Evolutionary conservation across 2,329 filamentous ascomycete genomes (phyloP).

Genomic region (Tolypocladium endophyticum): DNA sequence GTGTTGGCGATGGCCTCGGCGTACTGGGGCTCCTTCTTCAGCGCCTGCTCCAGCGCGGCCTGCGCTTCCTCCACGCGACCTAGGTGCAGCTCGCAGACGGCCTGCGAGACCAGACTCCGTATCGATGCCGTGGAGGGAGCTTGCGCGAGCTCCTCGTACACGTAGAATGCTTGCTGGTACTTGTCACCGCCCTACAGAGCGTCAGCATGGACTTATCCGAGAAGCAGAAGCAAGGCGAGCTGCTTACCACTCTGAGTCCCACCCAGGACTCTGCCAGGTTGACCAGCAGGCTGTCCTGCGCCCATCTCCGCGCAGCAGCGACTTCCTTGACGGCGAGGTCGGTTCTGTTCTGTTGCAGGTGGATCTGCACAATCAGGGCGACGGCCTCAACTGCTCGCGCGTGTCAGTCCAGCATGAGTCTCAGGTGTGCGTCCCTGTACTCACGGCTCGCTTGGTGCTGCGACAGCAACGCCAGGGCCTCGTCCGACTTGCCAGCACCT

Average conservation of each 20-base stretch:
- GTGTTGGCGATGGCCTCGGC: constrained; percentile 72
- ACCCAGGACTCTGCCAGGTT: constrained; percentile 96
- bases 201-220: constrained; percentile 13
- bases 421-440: constrained; percentile 19
- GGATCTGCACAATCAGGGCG: constrained; percentile 81
- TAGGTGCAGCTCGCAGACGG: constrained; percentile 83
- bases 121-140: constrained; percentile 70
- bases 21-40: constrained; percentile 62
- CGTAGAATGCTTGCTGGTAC: constrained; percentile 95
- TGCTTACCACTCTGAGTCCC: constrained; percentile 65
- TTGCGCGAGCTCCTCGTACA: constrained; percentile 91
- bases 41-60: constrained; percentile 69
- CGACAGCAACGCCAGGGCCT: constrained; percentile 67
- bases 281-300: constrained; percentile 85
- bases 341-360: constrained; percentile 81
- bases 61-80: constrained; percentile 84
- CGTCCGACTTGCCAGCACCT: constrained; percentile 69
- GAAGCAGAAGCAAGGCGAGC: too few species aligned
- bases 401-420: constrained; percentile 9
- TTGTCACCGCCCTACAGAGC: constrained; percentile 69
- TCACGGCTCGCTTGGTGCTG: constrained; percentile 80
- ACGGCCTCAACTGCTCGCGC: constrained; percentile 57
- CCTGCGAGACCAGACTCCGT: constrained; percentile 72
- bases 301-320: constrained; percentile 76
- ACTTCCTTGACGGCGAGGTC: constrained; percentile 90